Conservation (phyloP, 2,329 filamentous ascomycete genomes). For the Escovopsis sp. region DNA sequence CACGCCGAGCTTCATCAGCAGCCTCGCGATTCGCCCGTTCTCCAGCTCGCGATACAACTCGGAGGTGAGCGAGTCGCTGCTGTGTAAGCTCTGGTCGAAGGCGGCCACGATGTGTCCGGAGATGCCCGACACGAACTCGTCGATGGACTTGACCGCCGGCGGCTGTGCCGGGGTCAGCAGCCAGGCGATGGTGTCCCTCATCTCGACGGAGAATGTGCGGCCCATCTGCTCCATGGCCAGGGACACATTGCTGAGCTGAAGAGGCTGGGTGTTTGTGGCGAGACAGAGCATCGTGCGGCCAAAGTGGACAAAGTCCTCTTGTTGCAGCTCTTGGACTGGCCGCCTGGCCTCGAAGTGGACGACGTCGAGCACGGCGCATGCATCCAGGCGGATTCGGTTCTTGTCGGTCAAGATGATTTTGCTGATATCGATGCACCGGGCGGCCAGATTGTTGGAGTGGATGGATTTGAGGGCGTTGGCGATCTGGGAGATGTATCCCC, state of each 20-base stretch:
- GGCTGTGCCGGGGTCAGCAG: slow-evolving; percentile 53
- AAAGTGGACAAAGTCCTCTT: slow-evolving; percentile 74
- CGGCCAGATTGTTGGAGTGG: slow-evolving; percentile 67
- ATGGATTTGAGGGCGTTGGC: slow-evolving; percentile 78
- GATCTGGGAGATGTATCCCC: slow-evolving; percentile 87
- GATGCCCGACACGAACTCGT: slow-evolving; percentile 66
- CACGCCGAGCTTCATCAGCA: slow-evolving; percentile 68
- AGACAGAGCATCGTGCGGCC: slow-evolving; percentile 74
- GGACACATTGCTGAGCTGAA: slow-evolving; percentile 44
- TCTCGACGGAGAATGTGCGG: slow-evolving; percentile 60
- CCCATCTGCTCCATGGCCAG: slow-evolving; percentile 63
- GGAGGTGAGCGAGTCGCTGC: slow-evolving; percentile 58
- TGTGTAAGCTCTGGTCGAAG: slow-evolving; percentile 67
- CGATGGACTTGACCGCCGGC: slow-evolving; percentile 51
- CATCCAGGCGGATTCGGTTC: slow-evolving; percentile 75
- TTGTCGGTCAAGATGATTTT: slow-evolving; percentile 87
- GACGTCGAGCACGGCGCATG: slow-evolving; percentile 81
- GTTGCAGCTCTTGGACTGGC: slow-evolving; percentile 61
- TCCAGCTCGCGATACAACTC: slow-evolving; percentile 72
- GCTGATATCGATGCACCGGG: slow-evolving; percentile 69
- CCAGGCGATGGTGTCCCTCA: slow-evolving; percentile 71
- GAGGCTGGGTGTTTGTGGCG: slow-evolving; percentile 49
- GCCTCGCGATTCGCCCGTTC: slow-evolving; percentile 70
- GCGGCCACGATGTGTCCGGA: slow-evolving; percentile 60
- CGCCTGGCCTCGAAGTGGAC: slow-evolving; percentile 62